Base-by-base conservation (phyloP, 345 rosid species). In the Eucalyptus leucophloia region DNA sequence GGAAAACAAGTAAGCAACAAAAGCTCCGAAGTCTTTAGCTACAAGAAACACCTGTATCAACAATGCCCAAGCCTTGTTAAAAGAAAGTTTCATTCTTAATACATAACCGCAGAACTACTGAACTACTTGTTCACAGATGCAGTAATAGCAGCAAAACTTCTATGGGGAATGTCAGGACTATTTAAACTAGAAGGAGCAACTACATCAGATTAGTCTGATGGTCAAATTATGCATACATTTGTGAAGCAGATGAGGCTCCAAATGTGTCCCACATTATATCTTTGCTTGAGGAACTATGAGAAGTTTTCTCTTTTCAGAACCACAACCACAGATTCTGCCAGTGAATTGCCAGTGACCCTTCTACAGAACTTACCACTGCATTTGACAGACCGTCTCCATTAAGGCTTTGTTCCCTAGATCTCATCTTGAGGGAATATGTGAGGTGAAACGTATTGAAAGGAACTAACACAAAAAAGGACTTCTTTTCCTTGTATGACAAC, bases 1-100 rank as follows among this genome's bases (percentile, higher is more conserved):
- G 40, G 95, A 89, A 69, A 95, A 81, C 12, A 53, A 13, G 89
- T 92, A 95, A 8, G 94, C 95, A 17, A 90, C 67, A 87, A 86
- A 26, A 34, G 86, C 92, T 88, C 96, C 97, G 72, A 90, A 94
- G 90, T 94, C 96, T 89, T 94, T 95, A 4, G 90, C 96, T 32
- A 94, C 92, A 60, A 94, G 85, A 89, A 93, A 94, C 47, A 92
- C 97, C 96, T 94, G 89, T 15, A 86, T 54, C 24, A 54, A n/a
- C 34, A 26, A 9, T n/a, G 42, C 60, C 45, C 34, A 86, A 51
- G 13, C 37, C 53, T 65, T 47, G 11, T 26, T 28, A 32, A 87
- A 51, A 65, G 77, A 47, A 54, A 18, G 37, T 23, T 47, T 53
- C 32, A 65, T 9, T 69, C 53, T 51, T 45, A 69, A 15, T 49